Evolutionary conservation across 208 protist species (phyloP).

Genomic region (Crithidia thermophila): DNA sequence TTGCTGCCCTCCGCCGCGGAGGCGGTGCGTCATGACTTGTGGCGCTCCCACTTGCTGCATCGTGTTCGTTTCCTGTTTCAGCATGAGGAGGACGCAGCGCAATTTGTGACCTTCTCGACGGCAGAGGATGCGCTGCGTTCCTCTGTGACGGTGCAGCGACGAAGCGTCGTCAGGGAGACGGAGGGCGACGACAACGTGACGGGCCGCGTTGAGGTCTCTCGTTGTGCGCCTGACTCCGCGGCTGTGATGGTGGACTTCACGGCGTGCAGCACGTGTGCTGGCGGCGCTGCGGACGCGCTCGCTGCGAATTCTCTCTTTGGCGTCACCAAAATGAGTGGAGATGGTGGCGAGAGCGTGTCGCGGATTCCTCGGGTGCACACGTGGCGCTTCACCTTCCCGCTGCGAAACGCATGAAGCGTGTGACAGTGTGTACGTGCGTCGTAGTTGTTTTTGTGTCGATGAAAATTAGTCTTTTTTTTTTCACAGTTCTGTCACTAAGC

Average conservation of each 20-base stretch:
- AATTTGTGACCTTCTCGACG: not conserved
- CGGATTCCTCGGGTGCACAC: constrained; percentile 15
- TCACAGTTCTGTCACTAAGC: not conserved
- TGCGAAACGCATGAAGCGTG: too few relatives aligned
- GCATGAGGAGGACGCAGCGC: constrained; percentile 20
- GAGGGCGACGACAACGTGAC: not conserved
- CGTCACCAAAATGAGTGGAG: not conserved
- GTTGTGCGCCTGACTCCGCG: not conserved
- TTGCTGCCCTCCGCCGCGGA: constrained; percentile 14
- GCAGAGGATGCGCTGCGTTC: not conserved
- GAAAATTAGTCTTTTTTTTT: not conserved
- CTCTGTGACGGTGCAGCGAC: not conserved
- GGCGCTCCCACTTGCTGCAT: constrained; percentile 21
- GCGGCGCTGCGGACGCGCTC: not conserved
- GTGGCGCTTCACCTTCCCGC: constrained; percentile 21
- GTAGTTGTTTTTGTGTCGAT: not conserved
- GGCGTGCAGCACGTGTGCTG: not conserved
- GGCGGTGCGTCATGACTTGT: constrained; percentile 8
- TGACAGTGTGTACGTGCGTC: not conserved
- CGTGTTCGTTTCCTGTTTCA: constrained; percentile 35
- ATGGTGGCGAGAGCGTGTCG: not conserved
- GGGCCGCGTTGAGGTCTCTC: not conserved
- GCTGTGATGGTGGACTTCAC: constrained; percentile 14
- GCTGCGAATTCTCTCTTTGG: constrained; percentile 16
- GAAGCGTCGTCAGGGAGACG: not conserved